A percentile compares a stretch with the other conserved stretches of the same genome.
Conservation (phyloP, 345 rosid genomes). For the Hevea brasiliensis region DNA sequence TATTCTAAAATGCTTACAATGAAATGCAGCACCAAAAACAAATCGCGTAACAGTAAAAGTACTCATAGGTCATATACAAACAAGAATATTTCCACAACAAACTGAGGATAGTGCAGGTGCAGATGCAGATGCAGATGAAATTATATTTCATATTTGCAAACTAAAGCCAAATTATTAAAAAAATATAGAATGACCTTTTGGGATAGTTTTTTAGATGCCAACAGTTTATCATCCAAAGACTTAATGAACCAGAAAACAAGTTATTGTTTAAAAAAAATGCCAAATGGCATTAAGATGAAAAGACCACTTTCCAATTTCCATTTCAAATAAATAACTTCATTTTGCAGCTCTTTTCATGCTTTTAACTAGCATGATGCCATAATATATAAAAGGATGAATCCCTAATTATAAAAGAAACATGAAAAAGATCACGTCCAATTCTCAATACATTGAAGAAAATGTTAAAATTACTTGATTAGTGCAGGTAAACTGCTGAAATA, state of each 20-base stretch:
- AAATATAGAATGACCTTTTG: not conserved
- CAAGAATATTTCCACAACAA: not conserved
- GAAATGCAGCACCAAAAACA: constrained; percentile 2
- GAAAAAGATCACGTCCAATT: not conserved
- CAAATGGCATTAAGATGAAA: not conserved
- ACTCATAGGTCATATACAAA: not conserved
- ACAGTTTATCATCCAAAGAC: constrained; percentile 1
- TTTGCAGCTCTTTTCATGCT: not conserved
- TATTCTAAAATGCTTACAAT: not conserved
- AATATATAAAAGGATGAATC: not conserved
- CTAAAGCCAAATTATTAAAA: not conserved
- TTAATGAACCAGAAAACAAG: constrained; percentile 5
- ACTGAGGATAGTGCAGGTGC: not conserved
- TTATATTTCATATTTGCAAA: not conserved
- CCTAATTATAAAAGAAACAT: not conserved
- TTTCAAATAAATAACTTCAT: not conserved
- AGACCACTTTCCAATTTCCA: not conserved
- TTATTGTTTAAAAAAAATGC: not conserved
- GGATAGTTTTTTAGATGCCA: not conserved
- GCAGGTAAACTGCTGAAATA: not conserved
- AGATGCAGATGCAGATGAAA: constrained; percentile 1
- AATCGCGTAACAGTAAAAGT: not conserved
- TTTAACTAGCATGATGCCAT: not conserved
- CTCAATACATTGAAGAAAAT: not conserved
- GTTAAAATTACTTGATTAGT: constrained; percentile 2